Percentiles rank a stretch among this genome's conserved stretches.
These are phyloP conservation scores for Lasiodiplodia citricola DNA, from an alignment of 2,329 filamentous ascomycete genomes.

Conservation along the genomic window DNA sequence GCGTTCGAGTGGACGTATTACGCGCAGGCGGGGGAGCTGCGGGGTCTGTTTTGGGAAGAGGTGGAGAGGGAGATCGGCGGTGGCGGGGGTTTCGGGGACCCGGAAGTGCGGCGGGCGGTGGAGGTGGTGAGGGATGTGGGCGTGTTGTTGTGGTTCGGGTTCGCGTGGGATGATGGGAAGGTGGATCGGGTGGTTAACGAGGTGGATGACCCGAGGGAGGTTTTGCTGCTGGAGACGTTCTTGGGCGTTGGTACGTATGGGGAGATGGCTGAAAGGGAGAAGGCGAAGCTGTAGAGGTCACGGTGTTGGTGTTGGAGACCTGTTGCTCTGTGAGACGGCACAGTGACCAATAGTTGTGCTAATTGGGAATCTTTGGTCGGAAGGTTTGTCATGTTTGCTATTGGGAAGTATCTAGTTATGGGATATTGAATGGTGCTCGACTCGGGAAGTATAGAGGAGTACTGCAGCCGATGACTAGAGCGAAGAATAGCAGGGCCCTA, in stretches of 20 bases:
- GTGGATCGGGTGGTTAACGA: conserved; percentile 64
- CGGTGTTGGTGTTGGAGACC: too few relatives aligned
- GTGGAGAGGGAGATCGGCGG: not conserved
- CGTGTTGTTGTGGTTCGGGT: conserved; percentile 67
- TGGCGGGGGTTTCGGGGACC: conserved; percentile 35
- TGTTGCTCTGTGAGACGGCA: too few relatives aligned
- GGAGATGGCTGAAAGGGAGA: not conserved
- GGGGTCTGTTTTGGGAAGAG: conserved; percentile 58
- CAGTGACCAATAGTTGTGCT: too few relatives aligned
- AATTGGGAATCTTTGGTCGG: too few relatives aligned
- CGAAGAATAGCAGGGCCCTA: too few relatives aligned
- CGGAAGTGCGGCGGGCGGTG: conserved; percentile 43
- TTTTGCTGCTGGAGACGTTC: conserved; percentile 57
- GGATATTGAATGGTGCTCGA: too few relatives aligned
- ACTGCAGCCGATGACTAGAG: too few relatives aligned
- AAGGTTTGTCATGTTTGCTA: too few relatives aligned
- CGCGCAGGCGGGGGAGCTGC: conserved; percentile 49
- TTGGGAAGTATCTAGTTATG: too few relatives aligned
- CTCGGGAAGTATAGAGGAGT: too few relatives aligned
- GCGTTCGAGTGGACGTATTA: conserved; percentile 48
- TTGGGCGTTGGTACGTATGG: conserved; percentile 28
- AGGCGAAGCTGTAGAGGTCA: not conserved
- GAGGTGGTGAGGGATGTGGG: conserved; percentile 58
- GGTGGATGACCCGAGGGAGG: conserved; percentile 57
- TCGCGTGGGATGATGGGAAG: conserved; percentile 65